Base-by-base conservation (phyloP, 179 eudicot genomes). In the Gypsophila paniculata region DNA sequence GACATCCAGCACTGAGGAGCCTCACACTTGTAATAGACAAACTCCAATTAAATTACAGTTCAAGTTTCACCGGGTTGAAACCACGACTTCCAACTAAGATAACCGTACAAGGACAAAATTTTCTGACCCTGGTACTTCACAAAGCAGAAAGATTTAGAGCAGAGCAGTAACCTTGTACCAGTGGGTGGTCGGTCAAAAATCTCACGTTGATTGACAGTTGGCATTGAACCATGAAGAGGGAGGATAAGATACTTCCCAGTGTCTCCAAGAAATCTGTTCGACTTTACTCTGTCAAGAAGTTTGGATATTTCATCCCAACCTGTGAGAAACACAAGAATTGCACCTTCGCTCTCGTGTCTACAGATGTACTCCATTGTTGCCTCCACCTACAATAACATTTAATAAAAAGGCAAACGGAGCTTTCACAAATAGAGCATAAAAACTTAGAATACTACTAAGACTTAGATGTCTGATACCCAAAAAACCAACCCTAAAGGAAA, bases 261-360 rank as follows among this genome's bases (percentile, higher is more conserved):
- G 80, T 94, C 87, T 75, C 99, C 85, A 63, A 94, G 87, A 80
- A 83, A 79, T 62, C 55, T 82, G 78, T 90, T 88, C 8, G 81
- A 77, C 79, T 84, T 87, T 54, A 94, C 42, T 77, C 73, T 85
- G 70, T 91, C 97, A 74, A 81, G 86, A 61, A 94, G 80, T 89
- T 94, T 94, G 34, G 99, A 91, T 58, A 94, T 94, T 69, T 94
- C 99, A 85, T 94, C 96, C 99, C 99, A 94, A 23, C 99, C 99
- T 64, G 99, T 87, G 68, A 94, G 96, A 80, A 94, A 94, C 38
- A 94, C 94, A 77, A 94, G 94, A 72, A 94, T 78, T 66, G 99
- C 99, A 63, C 99, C 99, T 61, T 86, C 82, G 77, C 85, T 88
- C 78, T 88, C 91, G 78, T 86, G 77, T 71, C 91, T 87, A 78